Evolutionary conservation across 495 filamentous ascomycete species (phyloP).

Genomic region (Penicillium simplicissimum): DNA sequence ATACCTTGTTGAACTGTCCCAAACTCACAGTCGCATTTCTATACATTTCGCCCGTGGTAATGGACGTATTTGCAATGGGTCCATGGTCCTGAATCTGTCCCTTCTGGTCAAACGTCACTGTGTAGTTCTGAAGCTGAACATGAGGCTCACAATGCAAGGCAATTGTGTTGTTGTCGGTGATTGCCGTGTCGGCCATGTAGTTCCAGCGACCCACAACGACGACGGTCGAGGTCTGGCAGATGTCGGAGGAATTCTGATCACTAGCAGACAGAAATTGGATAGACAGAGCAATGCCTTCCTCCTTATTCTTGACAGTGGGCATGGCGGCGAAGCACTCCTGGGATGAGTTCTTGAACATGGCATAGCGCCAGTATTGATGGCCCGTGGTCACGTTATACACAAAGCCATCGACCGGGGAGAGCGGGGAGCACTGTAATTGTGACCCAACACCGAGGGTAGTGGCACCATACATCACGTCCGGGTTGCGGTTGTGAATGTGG

Average conservation of each 20-base stretch:
- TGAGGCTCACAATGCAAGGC: conserved; percentile 42
- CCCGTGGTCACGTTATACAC: conserved; percentile 15
- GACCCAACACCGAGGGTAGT: conserved; percentile 37
- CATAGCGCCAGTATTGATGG: conserved; percentile 34
- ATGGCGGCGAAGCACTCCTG: conserved; percentile 34
- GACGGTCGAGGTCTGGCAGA: conserved; percentile 40
- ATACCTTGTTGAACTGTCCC: conserved; percentile 46
- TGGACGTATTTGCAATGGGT: conserved; percentile 21
- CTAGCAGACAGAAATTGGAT: conserved; percentile 42
- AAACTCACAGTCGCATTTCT: conserved; percentile 43
- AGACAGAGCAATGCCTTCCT: conserved; percentile 34
- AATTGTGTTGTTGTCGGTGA: conserved; percentile 37
- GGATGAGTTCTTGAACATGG: conserved; percentile 26
- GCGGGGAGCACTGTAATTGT: conserved; percentile 29
- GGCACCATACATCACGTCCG: conserved; percentile 33
- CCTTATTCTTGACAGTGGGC: conserved; percentile 24
- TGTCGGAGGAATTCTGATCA: conserved; percentile 24
- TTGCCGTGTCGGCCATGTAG: conserved; percentile 27
- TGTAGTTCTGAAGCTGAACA: conserved; percentile 28
- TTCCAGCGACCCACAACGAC: conserved; percentile 46
- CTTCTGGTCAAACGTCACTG: conserved; percentile 36
- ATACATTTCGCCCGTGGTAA: conserved; percentile 36
- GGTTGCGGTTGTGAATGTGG: conserved; percentile 24
- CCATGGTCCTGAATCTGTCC: conserved; percentile 32
- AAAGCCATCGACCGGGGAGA: conserved; percentile 23